Evolutionary conservation across 495 filamentous ascomycete species (phyloP).

Genomic region (Tuber aestivum): DNA sequence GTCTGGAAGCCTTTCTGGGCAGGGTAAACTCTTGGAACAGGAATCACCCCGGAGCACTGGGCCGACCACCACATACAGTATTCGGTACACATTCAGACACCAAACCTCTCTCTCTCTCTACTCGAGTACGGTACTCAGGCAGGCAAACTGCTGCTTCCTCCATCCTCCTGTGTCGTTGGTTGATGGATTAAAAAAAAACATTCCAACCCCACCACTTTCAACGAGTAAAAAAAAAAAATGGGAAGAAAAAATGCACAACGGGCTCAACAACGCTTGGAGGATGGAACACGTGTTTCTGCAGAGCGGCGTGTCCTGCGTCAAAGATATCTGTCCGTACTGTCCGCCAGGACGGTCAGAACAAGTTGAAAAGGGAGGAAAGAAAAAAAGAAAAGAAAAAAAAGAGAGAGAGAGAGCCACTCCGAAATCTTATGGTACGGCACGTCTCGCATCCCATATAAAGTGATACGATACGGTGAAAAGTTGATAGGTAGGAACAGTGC

Average conservation of each 20-base stretch:
- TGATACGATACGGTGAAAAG: neutral
- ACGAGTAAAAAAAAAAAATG: neutral
- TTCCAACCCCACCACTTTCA: neutral
- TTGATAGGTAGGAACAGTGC: neutral
- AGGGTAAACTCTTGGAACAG: neutral
- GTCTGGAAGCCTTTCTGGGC: neutral
- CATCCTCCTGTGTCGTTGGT: neutral
- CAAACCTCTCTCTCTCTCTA: neutral
- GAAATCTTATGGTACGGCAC: neutral
- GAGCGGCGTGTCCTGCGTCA: conserved; percentile 32
- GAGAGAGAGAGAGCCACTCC: neutral
- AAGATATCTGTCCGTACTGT: neutral
- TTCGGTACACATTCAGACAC: neutral
- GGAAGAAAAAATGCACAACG: conserved; percentile 32
- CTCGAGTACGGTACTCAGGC: neutral
- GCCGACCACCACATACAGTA: neutral
- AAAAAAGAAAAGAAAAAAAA: neutral
- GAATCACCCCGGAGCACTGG: neutral
- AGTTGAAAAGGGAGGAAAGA: neutral
- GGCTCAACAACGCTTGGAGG: conserved; percentile 27
- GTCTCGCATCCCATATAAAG: neutral
- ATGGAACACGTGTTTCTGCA: conserved; percentile 40
- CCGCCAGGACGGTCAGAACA: neutral
- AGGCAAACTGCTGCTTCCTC: neutral
- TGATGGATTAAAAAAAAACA: neutral